These are phyloP conservation scores for Exophiala alcalophila DNA, from an alignment of 2,329 filamentous ascomycete species.

Conservation along the genomic window DNA sequence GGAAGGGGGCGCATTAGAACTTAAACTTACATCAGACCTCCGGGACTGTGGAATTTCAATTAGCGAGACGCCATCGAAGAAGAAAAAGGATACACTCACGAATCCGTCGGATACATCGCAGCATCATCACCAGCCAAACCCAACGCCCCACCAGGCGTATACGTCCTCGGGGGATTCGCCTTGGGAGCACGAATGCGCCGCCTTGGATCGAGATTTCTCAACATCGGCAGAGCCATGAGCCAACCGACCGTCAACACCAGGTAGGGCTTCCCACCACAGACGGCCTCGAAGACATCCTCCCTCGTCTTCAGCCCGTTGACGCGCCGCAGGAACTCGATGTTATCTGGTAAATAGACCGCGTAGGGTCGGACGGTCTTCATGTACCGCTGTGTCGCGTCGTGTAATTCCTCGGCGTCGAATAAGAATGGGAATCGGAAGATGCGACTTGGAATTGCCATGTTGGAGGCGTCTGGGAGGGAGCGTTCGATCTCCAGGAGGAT, in stretches of 20 bases:
- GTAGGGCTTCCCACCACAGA: conserved; percentile 41
- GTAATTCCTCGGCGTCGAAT: conserved; percentile 35
- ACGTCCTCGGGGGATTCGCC: conserved; percentile 55
- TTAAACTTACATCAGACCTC: no score
- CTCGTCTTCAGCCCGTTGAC: conserved; percentile 51
- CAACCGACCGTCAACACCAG: conserved; percentile 51
- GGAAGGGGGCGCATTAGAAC: no score
- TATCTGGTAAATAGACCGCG: conserved; percentile 61
- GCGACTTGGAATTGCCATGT: conserved; percentile 44
- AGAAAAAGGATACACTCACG: conserved; percentile 56
- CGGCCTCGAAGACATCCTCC: conserved; percentile 44
- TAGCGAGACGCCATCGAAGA: no score
- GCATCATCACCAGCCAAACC: conserved; percentile 55
- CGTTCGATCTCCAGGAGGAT: neutral
- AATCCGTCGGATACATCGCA: conserved; percentile 54
- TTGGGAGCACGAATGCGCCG: conserved; percentile 53
- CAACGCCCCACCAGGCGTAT: conserved; percentile 54
- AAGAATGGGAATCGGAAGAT: conserved; percentile 43
- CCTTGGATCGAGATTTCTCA: conserved; percentile 53
- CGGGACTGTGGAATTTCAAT: no score
- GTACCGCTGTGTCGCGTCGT: conserved; percentile 57
- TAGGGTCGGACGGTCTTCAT: conserved; percentile 58
- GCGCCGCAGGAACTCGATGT: conserved; percentile 55
- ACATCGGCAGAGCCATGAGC: conserved; percentile 52
- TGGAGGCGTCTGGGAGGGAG: conserved; percentile 10